phyloP scores from a whole-genome alignment of 257 asterid species.

The Solanum neorickii region DNA sequence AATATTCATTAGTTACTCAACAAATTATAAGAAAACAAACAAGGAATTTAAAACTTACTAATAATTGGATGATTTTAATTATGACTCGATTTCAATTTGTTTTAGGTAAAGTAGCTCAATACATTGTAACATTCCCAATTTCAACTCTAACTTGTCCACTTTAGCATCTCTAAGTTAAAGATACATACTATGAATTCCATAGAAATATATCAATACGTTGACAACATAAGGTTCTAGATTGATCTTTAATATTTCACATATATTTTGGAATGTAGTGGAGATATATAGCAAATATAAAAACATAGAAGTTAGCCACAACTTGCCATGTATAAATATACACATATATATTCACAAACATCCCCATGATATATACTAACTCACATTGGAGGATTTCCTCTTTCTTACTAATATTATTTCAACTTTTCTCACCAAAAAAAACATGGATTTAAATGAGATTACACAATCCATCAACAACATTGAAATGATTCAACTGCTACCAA shows the following conservation, averaged over 20 bases:
- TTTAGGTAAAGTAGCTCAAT: no score
- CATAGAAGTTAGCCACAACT: not conserved
- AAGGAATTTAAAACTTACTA: no score
- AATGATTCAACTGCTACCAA: not conserved
- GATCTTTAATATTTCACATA: not conserved
- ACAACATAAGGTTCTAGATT: not conserved
- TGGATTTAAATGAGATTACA: slow-evolving; percentile 7
- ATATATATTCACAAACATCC: not conserved
- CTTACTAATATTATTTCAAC: not conserved
- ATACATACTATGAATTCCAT: no score
- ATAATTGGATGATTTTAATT: no score
- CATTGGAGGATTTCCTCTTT: not conserved
- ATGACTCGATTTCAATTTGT: no score
- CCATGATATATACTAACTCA: not conserved
- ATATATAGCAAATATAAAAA: not conserved
- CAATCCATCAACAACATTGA: slow-evolving; percentile 10
- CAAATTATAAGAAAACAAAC: no score
- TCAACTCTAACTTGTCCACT: no score
- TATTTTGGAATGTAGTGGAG: not conserved
- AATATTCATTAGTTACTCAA: no score
- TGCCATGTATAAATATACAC: not conserved
- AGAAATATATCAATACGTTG: no score
- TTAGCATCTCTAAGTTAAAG: no score
- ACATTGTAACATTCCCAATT: no score
- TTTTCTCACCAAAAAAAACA: not conserved